Base-by-base conservation (phyloP, 2,329 filamentous ascomycete species). In the Sporothrix schenckii region DNA sequence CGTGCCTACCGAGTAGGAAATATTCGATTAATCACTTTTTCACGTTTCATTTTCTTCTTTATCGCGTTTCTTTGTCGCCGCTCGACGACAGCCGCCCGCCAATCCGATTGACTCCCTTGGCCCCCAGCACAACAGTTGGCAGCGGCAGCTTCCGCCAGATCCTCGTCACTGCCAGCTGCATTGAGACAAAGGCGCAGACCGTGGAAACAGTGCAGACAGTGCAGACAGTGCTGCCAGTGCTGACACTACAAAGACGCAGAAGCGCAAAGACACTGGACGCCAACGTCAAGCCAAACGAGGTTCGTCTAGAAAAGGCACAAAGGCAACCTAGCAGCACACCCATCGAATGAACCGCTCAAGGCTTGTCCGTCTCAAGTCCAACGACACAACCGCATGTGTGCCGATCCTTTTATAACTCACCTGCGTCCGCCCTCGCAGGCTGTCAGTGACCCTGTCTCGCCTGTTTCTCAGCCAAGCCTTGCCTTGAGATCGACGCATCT, bases 111-210 rank as follows among this genome's bases (percentile, higher is more conserved):
- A 52, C 39, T 49, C 53, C 30, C 50, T 56, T 34, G 30, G 30
- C 65, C 65, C 30, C 65, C 50, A 54, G 34, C 61, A 30, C 39
- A 34, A 30, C 52, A 58, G 39, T 49, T 68, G 50, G 66, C 52
- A 21, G 19, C 66, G 66, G 54, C 54, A 50, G 53, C 66, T 60
- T 60, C 66, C 66, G 66, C 53, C 66, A 56, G 34, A 66, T 52
- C 34, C 52, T 30, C 10, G 50, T 68, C 34, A 67, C 63, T 10
- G 16, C 65, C 44, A 68, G n/a, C 52, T 58, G n/a, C 10, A 21
- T 11, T n/a, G 9, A 30, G 44, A 49, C 61, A 53, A 24, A 67
- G 19, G 30, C n/a, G 50, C 50, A 44, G 65, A 24, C 19, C 56
- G 34, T 53, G n/a, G 19, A 53, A 6, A 44, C 10, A 2, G 41